Evolutionary conservation across 495 filamentous ascomycete species (phyloP).

Genomic region (Amorphotheca resinae): DNA sequence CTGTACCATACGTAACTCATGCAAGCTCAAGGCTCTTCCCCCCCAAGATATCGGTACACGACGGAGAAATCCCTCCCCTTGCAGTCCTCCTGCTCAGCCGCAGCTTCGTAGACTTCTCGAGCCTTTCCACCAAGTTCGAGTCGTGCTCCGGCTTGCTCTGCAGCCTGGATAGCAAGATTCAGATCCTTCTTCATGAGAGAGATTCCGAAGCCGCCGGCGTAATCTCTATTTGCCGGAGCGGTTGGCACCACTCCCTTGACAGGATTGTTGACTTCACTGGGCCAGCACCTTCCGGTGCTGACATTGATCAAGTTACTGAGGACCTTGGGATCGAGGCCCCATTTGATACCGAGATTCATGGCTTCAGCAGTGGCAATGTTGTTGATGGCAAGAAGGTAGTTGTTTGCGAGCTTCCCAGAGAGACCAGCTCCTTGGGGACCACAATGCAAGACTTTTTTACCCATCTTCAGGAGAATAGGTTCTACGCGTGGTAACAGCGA

Average conservation of each 20-base stretch:
- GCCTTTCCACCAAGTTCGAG: slow-evolving; percentile 54
- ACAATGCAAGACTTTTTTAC: slow-evolving; percentile 67
- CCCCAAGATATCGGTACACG: slow-evolving; percentile 60
- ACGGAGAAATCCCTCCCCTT: slow-evolving; percentile 76
- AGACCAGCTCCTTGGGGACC: slow-evolving; percentile 71
- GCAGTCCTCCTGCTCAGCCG: slow-evolving; percentile 44
- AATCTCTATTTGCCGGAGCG: slow-evolving; percentile 60
- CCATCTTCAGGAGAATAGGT: slow-evolving; percentile 62
- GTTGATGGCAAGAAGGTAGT: slow-evolving; percentile 82
- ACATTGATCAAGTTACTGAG: slow-evolving; percentile 73
- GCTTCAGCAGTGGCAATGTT: slow-evolving; percentile 89
- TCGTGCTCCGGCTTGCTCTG: slow-evolving; percentile 50
- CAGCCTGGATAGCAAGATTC: slow-evolving; percentile 58
- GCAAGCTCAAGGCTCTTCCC: no score
- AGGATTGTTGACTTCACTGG: slow-evolving; percentile 84
- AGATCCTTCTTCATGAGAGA: slow-evolving; percentile 79
- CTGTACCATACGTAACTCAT: no score
- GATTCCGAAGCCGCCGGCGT: slow-evolving; percentile 73
- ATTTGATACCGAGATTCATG: slow-evolving; percentile 79
- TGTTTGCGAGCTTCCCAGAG: slow-evolving; percentile 82
- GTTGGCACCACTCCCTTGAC: slow-evolving; percentile 70
- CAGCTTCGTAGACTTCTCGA: slow-evolving; percentile 52
- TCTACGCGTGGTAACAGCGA: slow-evolving; percentile 46
- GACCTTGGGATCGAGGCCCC: slow-evolving; percentile 70
- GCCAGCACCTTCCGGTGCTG: slow-evolving; percentile 83